Evolutionary conservation across 768 basidiomycete species (phyloP).

Genomic region (Lenzites betulinus): DNA sequence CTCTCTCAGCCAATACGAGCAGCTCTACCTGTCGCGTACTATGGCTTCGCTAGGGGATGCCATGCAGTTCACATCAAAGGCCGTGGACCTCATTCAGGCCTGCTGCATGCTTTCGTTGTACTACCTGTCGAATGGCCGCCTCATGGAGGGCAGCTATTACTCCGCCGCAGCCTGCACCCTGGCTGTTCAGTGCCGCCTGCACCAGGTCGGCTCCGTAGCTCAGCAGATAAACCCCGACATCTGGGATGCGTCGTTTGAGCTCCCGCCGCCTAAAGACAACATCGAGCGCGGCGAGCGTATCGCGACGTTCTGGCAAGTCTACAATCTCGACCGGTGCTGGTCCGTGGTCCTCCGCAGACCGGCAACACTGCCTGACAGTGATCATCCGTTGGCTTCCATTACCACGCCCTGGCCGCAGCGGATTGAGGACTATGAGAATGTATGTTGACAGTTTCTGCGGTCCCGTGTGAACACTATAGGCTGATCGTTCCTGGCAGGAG

Average conservation of each 20-base stretch:
- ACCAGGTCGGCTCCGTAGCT: conserved; percentile 43
- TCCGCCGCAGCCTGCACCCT: conserved; percentile 73
- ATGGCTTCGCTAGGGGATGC: conserved; percentile 66
- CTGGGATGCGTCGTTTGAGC: conserved; percentile 43
- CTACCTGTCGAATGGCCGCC: conserved; percentile 74
- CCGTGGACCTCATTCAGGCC: conserved; percentile 74
- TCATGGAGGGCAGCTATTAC: conserved; percentile 79
- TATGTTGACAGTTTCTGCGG: conserved; percentile 36
- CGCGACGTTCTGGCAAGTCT: conserved; percentile 82
- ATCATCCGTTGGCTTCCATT: conserved; percentile 57
- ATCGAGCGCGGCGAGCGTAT: conserved; percentile 72
- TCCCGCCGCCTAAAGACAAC: conserved; percentile 59
- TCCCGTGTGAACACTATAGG: not conserved
- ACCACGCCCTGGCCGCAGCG: conserved; percentile 78
- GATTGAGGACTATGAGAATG: conserved; percentile 71
- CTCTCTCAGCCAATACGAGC: conserved; percentile 69
- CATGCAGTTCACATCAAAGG: conserved; percentile 53
- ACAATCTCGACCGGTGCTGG: conserved; percentile 80
- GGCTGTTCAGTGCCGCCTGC: conserved; percentile 73
- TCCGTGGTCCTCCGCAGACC: conserved; percentile 73
- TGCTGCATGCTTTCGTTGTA: conserved; percentile 76
- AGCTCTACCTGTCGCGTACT: conserved; percentile 65
- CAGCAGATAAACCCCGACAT: conserved; percentile 25
- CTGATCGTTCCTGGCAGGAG: conserved; percentile 47
- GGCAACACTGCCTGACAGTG: conserved; percentile 62